A percentile compares a stretch with the other conserved stretches of the same genome.
Conservation (phyloP, 768 basidiomycete species). For the Boletus rubropictus region DNA sequence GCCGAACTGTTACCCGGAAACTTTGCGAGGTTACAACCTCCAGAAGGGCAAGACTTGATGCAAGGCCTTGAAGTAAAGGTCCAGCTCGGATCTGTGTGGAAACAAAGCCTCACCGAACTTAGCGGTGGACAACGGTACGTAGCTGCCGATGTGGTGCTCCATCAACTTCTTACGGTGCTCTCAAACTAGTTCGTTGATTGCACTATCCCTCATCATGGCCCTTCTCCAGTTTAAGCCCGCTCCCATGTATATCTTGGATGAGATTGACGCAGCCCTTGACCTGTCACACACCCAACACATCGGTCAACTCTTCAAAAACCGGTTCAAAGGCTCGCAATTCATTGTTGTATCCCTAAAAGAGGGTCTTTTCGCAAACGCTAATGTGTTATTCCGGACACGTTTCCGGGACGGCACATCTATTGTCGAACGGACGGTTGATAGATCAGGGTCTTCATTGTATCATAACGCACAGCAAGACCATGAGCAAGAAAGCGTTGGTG, state of each 20-base stretch:
- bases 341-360: constrained; percentile 97
- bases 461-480: constrained; percentile 11
- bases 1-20: constrained; percentile 94
- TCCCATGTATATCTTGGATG: constrained; percentile 98
- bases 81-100: constrained; percentile 91
- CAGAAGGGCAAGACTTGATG: constrained; percentile 90
- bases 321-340: constrained; percentile 97
- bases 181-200: constrained; percentile 79
- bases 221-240: constrained; percentile 99
- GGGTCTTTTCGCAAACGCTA: constrained; percentile 95
- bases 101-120: constrained; percentile 92
- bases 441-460: constrained; percentile 49
- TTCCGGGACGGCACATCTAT: constrained; percentile 93
- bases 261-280: constrained; percentile 97
- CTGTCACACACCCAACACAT: constrained; percentile 96
- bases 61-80: constrained; percentile 98
- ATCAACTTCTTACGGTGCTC: constrained; percentile 1
- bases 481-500: constrained; percentile 8
- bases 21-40: constrained; percentile 90
- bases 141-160: not conserved
- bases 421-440: constrained; percentile 73
- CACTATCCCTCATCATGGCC: constrained; percentile 96
- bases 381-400: constrained; percentile 87
- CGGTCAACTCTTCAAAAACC: constrained; percentile 92
- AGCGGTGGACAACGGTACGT: constrained; percentile 93